A percentile compares a stretch with the other conserved stretches of the same genome.
Evolutionary conservation across 441 rosid genomes (phyloP).

Genomic region (Breynia disticha): DNA sequence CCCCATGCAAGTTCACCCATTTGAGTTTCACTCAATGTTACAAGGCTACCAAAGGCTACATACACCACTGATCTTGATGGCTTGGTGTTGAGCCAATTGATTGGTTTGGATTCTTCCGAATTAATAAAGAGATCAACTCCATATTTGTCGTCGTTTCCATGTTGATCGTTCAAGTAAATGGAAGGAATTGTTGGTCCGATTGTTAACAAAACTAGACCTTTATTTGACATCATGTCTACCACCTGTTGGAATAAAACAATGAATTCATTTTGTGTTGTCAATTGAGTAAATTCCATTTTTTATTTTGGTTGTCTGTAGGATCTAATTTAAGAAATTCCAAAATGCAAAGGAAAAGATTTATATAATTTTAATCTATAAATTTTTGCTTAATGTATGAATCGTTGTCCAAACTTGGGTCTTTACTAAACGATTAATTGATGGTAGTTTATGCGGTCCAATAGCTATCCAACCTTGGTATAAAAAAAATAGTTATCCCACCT

Average conservation of each 20-base stretch:
- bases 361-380: too few relatives aligned
- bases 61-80: conserved; percentile 32
- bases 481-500: too few relatives aligned
- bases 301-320: too few relatives aligned
- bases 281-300: too few relatives aligned
- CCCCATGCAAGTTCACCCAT: conserved; percentile 39
- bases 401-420: too few relatives aligned
- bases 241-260: conserved; percentile 7
- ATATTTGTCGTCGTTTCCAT: conserved; percentile 23
- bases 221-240: conserved; percentile 3
- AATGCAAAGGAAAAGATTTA: too few relatives aligned
- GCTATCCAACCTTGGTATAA: too few relatives aligned
- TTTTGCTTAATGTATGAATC: too few relatives aligned
- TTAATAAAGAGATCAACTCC: conserved; percentile 31
- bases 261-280: too few relatives aligned
- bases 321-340: too few relatives aligned
- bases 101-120: conserved; percentile 20
- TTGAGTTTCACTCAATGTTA: conserved; percentile 23
- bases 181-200: conserved; percentile 32
- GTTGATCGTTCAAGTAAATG: conserved; percentile 20
- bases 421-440: too few relatives aligned
- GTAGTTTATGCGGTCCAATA: too few relatives aligned
- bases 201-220: conserved; percentile 1
- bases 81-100: conserved; percentile 37
- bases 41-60: conserved; percentile 42